Evolutionary conservation across 2,329 filamentous ascomycete species (phyloP), one percentile per base, ranked within the genome.

Genomic region (Trichophyton verrucosum): DNA sequence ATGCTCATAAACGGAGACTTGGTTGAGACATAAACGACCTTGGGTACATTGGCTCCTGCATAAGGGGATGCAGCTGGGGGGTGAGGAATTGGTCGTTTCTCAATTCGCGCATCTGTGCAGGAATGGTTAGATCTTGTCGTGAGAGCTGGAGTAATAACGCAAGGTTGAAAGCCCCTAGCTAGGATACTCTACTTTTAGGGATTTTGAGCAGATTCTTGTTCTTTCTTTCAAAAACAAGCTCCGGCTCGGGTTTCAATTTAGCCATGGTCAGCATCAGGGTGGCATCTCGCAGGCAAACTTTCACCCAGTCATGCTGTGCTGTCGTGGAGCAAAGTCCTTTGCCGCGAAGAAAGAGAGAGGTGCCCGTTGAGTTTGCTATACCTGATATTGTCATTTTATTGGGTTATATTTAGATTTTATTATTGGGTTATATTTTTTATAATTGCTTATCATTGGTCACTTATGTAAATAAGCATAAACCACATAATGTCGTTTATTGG

Each of bases 71-170:
- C 74, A 33, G 82, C 71, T 1, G 82, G 71, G 2, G 82, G 74
- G 69, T 79, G 82, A n/a, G 79, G 77, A 65, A 86, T 79, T 0
- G 83, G 82, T 0, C 83, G 79, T 69, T 82, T 83, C 64, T 76
- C 68, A 58, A 84, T 71, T 61, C 71, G 75, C 13, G 77, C 75
- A 64, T 80, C 78, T 79, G 57, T 13, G 30, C 8, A 27, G 11
- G 15, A 53, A 27, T 47, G 20, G 55, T 38, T 61, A 63, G 61
- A 22, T 20, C 7, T 20, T 8, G 38, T 49, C 15, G 8, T 42
- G 33, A 57, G 8, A 3, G 53, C 27, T 30, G 15, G 56, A 13
- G 24, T 33, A 36, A 22, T 46, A 27, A 24, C 20, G 30, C 30
- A 22, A 24, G 51, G 20, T 62, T 36, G 40, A 44, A 44, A n/a